phyloP scores from a whole-genome alignment of 2,329 filamentous ascomycete species.

The Verticillium nubilum region DNA sequence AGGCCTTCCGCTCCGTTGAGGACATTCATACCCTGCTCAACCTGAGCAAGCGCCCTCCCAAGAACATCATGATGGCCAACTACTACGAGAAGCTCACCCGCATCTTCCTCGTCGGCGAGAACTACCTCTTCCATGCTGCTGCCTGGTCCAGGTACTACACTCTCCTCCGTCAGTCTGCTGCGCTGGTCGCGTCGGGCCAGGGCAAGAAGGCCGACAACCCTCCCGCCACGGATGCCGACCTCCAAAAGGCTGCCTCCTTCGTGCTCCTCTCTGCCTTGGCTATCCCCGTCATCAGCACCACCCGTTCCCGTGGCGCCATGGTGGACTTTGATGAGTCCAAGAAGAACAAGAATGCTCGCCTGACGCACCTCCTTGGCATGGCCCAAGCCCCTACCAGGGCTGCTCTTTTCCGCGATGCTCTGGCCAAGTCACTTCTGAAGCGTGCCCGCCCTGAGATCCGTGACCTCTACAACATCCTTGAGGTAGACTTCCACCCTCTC shows the following conservation, averaged over 20 bases:
- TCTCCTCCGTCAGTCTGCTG: constrained; percentile 84
- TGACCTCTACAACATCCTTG: constrained; percentile 95
- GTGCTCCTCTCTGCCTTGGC: constrained; percentile 90
- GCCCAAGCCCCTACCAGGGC: constrained; percentile 79
- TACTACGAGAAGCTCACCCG: constrained; percentile 99
- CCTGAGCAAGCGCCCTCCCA: constrained; percentile 94
- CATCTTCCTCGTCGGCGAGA: constrained; percentile 98
- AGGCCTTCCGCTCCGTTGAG: constrained; percentile 98
- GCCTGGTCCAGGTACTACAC: constrained; percentile 98
- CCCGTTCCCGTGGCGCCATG: constrained; percentile 88
- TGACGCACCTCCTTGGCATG: constrained; percentile 96
- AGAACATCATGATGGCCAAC: constrained; percentile 99
- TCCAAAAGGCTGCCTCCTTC: constrained; percentile 92
- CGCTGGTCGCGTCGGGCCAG: constrained; percentile 75
- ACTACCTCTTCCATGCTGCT: constrained; percentile 98
- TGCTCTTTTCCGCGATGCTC: constrained; percentile 89
- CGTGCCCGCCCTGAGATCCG: constrained; percentile 91
- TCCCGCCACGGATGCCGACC: constrained; percentile 78
- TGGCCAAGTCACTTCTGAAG: constrained; percentile 91
- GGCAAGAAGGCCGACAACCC: constrained; percentile 94
- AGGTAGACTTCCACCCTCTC: constrained; percentile 97
- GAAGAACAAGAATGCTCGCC: constrained; percentile 97
- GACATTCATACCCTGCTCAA: constrained; percentile 97
- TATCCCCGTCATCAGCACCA: constrained; percentile 99
- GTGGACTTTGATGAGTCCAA: constrained; percentile 94